Conservation (phyloP, 371 early-diverging fungal genomes). For the Phascolomyces articulosus region DNA sequence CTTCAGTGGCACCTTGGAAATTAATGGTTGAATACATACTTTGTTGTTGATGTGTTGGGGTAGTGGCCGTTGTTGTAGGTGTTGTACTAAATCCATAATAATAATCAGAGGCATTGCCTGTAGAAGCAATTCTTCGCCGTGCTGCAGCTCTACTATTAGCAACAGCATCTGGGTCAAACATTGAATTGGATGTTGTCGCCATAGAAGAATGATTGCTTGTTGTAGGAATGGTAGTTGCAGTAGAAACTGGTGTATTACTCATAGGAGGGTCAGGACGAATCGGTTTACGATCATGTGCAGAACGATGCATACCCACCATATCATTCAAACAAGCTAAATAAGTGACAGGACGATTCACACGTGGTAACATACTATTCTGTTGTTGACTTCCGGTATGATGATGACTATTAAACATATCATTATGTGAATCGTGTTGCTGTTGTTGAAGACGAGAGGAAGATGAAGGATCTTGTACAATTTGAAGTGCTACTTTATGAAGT, state of each 20-base stretch:
- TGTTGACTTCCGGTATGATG: too few species aligned
- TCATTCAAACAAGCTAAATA: constrained; percentile 30
- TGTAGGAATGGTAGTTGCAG: too few species aligned
- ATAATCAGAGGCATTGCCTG: constrained; percentile 1
- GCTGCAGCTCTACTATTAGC: not conserved
- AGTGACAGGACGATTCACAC: constrained; percentile 9
- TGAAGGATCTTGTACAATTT: constrained; percentile 54
- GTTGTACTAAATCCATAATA: constrained; percentile 3
- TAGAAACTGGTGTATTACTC: too few species aligned
- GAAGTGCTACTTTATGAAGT: constrained; percentile 86
- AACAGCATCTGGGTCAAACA: not conserved
- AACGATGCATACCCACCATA: constrained; percentile 28
- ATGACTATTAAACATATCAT: too few species aligned
- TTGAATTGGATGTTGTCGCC: not conserved
- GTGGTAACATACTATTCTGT: constrained; percentile 3
- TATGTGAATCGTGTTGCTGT: not conserved
- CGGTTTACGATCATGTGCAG: constrained; percentile 11
- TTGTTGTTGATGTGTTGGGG: not conserved
- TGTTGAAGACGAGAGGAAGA: not conserved
- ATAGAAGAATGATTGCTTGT: not conserved
- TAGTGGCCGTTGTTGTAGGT: not conserved
- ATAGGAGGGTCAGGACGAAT: not conserved
- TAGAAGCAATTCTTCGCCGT: constrained; percentile 14
- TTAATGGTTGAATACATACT: not conserved
- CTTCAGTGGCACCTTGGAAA: not conserved